Base-by-base conservation (phyloP, 257 asterid genomes). In the Phtheirospermum japonicum region DNA sequence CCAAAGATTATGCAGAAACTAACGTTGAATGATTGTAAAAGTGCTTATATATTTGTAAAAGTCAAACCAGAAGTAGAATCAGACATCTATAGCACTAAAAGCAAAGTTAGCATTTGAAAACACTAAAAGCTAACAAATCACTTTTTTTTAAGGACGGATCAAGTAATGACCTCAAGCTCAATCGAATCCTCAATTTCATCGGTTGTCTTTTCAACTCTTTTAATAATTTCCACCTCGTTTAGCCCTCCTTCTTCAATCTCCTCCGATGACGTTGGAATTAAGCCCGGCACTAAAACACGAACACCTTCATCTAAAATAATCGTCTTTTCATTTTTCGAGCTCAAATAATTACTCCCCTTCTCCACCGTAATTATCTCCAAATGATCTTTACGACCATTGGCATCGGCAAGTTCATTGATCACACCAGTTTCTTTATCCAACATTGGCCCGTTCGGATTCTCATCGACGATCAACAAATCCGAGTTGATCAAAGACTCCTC, bases 271-370 rank as follows among this genome's bases (percentile, higher is more conserved):
- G 61, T 19, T 28, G 79, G 66, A 64, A 64, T 54, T 58, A 87
- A 75, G 17, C 94, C 95, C 0, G 88, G 94, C 34, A 88, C 86
- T 36, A 90, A 60, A 68, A 80, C 86, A 18, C 80, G 78, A 59
- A 64, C 54, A 52, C 55, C 83, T 16, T 79, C 80, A 9, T 66
- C 73, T 20, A 26, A 48, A 54, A 23, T 9, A 6, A 36, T 36
- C 11, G 4, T 36, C 42, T 36, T 36, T 9, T 36, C 42, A 36
- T 36, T 1, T 6, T 36, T 1, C 4, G 7, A 9, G 42, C 42
- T 6, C 52, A 14, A 3, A 46, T 46, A 17, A 46, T 46, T 20
- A 1, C 3, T n/a, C 50, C n/a, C 54, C 0, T 5, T 42, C 17
- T 9, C 54, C 2, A 14, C 26, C 11, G 54, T 36, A 6, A 34